Base-by-base conservation (phyloP, 2,329 filamentous ascomycete species). In the Endoconidiophora polonica region DNA sequence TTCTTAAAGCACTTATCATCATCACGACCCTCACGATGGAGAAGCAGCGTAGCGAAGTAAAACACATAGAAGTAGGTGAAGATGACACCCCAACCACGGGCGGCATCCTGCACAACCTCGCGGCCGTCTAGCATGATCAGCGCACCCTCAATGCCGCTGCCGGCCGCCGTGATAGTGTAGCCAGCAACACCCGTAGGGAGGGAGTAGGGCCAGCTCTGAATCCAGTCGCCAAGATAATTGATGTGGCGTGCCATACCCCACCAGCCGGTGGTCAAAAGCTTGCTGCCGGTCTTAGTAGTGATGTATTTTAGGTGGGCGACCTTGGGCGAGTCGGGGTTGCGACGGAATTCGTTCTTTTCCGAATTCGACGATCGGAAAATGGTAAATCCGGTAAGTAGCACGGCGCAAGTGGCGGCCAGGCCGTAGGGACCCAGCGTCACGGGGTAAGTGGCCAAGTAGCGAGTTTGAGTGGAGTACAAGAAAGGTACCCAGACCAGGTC, bases 151-250 rank as follows among this genome's bases (percentile, higher is more conserved):
- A 67, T 67, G 1, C 58, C 54, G 5, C 68, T 66, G 16, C 72
- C 73, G 1, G 71, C 69, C 2, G 74, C 68, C 16, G 81, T 69
- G 46, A 94, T 79, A 39, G 80, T 69, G 62, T 90, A 94, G 10
- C 88, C 88, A 0, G 87, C 83, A 53, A 93, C 63, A 1, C 85
- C 84, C 0, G 88, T 94, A 1, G 90, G 88, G 41, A 95, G 71
- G 56, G 79, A 86, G 66, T 91, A 95, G 0, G 86, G 79, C 86
- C 86, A 95, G 6, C 82, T 77, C 77, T 94, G 88, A 56, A 91
- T 72, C 88, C 88, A 95, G 67, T 96, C 90, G 48, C 88, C 90
- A 1, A 94, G 67, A 66, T 96, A 95, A 69, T 95, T 96, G 72
- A 95, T 90, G 66, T 96, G 90, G 40, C 90, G 78, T 0, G 88